Evolutionary conservation across 2,329 filamentous ascomycete species (phyloP), one percentile per base, ranked within the genome.

Genomic region (Pseudogymnoascus sp.): DNA sequence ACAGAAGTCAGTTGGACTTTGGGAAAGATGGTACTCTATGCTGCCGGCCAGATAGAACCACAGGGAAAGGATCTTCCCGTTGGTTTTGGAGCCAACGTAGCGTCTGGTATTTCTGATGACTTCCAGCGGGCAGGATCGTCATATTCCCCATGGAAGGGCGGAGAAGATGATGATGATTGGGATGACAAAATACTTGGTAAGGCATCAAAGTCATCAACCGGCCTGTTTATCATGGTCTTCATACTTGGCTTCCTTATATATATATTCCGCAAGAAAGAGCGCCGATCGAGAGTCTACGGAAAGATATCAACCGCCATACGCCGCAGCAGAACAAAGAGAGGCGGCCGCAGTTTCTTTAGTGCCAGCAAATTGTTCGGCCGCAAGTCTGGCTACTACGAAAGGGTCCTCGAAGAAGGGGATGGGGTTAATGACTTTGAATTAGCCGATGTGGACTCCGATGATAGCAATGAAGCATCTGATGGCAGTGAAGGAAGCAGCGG

Each of bases 1-100:
- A 86, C 91, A 5, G 95, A 99, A 76, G 87, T 99, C 15, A 95
- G 90, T 76, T 99, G 94, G 94, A 97, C 94, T 0, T 76, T 99
- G 4, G 94, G 94, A 1, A 96, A 96, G 71, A 96, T 97, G 81
- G 83, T 99, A 5, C 81, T 99, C 3, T 97, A 97, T 67, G 94
- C 94, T 3, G 86, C 92, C 0, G 94, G 90, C 3, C 90, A 96
- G 71, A 80, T 99, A 5, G 86, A 89, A 1, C 81, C 89, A 0
- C 74, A 78, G 5, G 79, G 77, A 1, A 75, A 79, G 15, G 75
- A 81, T 39, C 75, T 92, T 1, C 90, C 92, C 0, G 94, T 99
- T 8, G 94, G 94, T 0, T 97, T 97, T 70, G 94, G 94, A 61
- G 90, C 85, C 74, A 99, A 99, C 68, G 80, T n/a, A 76, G 77